Evolutionary conservation across 768 basidiomycete species (phyloP), one percentile per base, ranked within the genome.

Genomic region (Infundibulicybe gibba): DNA sequence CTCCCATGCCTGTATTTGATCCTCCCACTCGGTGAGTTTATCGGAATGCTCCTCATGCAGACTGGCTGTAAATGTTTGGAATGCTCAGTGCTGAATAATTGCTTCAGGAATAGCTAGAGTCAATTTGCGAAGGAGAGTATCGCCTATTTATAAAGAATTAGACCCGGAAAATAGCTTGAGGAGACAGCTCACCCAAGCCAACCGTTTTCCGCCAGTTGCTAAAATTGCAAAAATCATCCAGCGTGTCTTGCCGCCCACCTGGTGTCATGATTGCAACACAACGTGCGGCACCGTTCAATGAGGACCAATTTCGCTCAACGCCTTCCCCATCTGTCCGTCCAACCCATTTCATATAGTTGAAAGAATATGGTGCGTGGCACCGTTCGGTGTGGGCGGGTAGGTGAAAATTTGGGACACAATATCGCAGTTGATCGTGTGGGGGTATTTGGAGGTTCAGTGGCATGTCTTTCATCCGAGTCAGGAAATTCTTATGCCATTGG

Each of bases 321-420:
- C 52, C 66, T 43, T 74, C 69, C 0, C 70, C 65, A 50, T 68
- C 63, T 5, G 57, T 63, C 0, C 60, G 51, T 5, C 63, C 64
- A 15, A 58, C 54, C 1, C 61, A 48, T 12, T 45, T 45, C 1
- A 46, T 50, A 32, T 51, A 61, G 32, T 70, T 67, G 37, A 72
- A 56, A 0, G 66, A 69, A 8, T 42, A 25, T 25, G 25, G 25
- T 25, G 25, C 25, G 8, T 25, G 25, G 25, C 25, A 25, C 25
- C 25, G 25, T 25, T 25, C 25, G 8, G 25, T 25, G 25, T 25
- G 25, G 25, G 25, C 25, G 8, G 25, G 25, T 8, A 25, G 8
- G 25, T 25, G 25, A 8, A 25, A 25, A 4, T 25, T 25, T 25
- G 25, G 25, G 25, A 25, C 25, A 8, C 25, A 8, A 8, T 25